Percentiles rank a stretch among this genome's conserved stretches.
Evolutionary conservation across 225 moss, liverwort and hornwort genomes (phyloP).

Genomic region (Thuidium tamariscinum): DNA sequence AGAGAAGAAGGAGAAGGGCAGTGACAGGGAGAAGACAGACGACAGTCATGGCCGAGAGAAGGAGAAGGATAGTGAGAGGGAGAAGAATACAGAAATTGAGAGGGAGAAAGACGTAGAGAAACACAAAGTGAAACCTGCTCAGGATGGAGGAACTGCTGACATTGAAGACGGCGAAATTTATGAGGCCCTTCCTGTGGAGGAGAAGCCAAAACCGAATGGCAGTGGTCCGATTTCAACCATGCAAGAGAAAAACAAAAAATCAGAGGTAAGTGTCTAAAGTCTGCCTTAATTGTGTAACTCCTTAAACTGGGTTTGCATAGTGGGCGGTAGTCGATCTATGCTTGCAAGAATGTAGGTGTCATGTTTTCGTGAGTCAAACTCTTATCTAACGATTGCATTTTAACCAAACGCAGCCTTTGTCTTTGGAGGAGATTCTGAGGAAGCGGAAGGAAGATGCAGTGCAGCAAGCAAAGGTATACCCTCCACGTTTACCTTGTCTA

Average conservation of each 20-base stretch:
- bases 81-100: constrained; percentile 27
- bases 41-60: constrained; percentile 27
- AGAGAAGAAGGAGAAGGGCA: constrained; percentile 39
- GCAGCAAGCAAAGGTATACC: constrained; percentile 86
- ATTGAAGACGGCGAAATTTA: constrained; percentile 85
- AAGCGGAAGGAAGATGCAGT: constrained; percentile 90
- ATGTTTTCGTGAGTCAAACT: neutral
- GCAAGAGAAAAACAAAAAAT: constrained; percentile 46
- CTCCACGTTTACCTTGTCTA: constrained; percentile 4
- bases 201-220: constrained; percentile 10
- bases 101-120: constrained; percentile 27
- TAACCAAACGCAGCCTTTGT: constrained; percentile 56
- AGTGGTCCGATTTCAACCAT: constrained; percentile 1
- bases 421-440: constrained; percentile 91
- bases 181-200: constrained; percentile 29
- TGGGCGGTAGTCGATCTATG: neutral
- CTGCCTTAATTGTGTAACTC: neutral
- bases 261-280: constrained; percentile 37
- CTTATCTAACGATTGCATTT: neutral
- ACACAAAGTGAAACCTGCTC: constrained; percentile 11
- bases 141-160: constrained; percentile 28
- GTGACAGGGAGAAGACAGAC: constrained; percentile 29
- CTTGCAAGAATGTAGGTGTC: neutral
- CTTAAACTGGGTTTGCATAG: neutral
- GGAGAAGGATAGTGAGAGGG: constrained; percentile 27